These are phyloP conservation scores for Ustilago bromivora DNA, from an alignment of 1,284 basidiomycete genomes.

Conservation along the genomic window DNA sequence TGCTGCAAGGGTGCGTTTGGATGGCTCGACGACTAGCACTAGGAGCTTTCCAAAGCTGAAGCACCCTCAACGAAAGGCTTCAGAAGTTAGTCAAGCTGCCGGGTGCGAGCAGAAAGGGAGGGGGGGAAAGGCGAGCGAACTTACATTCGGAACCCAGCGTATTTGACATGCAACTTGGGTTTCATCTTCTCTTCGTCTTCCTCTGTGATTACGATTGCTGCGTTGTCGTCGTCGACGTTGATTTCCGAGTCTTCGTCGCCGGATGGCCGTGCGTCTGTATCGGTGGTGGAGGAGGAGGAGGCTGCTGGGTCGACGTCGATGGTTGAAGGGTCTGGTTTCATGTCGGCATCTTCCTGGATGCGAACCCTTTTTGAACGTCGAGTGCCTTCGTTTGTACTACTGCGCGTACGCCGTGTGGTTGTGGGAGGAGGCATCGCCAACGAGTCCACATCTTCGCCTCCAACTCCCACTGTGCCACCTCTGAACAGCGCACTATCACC, in stretches of 20 bases:
- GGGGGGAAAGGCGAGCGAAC: neutral
- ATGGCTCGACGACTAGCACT: slow-evolving; percentile 58
- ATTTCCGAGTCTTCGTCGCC: neutral
- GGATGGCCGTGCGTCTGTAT: slow-evolving; percentile 1
- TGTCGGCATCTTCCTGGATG: slow-evolving; percentile 27
- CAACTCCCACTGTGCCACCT: slow-evolving; percentile 2
- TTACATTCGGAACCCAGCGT: slow-evolving; percentile 56
- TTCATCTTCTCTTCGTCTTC: slow-evolving; percentile 58
- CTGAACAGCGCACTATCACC: slow-evolving; percentile 24
- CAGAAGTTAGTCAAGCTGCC: too few relatives aligned
- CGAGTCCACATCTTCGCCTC: slow-evolving; percentile 10
- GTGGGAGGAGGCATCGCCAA: slow-evolving; percentile 36
- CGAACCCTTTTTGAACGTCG: slow-evolving; percentile 44
- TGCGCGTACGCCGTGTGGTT: slow-evolving; percentile 23
- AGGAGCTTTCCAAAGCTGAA: slow-evolving; percentile 62
- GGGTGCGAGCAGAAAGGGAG: neutral
- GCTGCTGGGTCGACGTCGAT: neutral
- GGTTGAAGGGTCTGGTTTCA: slow-evolving; percentile 26
- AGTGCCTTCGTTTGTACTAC: neutral
- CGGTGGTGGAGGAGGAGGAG: neutral
- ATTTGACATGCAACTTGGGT: slow-evolving; percentile 45
- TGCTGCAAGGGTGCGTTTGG: slow-evolving; percentile 44
- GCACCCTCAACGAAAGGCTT: too few relatives aligned
- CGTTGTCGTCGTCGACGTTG: slow-evolving; percentile 17
- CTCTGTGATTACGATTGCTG: slow-evolving; percentile 39